Evolutionary conservation across 257 asterid genomes (phyloP), one percentile per base, ranked within the genome.

Genomic region (Solanum neorickii): DNA sequence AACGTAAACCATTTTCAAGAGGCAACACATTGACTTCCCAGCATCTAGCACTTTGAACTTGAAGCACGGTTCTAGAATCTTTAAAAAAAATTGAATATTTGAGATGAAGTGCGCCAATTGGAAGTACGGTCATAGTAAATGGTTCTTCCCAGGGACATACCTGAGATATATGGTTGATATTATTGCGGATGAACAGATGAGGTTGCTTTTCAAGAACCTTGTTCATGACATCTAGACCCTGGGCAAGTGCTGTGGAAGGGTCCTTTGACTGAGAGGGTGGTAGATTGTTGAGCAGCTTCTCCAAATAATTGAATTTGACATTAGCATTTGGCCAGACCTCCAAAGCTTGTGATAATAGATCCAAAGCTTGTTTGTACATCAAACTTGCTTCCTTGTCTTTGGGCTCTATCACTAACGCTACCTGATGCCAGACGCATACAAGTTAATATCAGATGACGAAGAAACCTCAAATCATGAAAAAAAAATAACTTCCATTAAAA

Each of bases 281-380:
- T 86, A 96, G 92, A 92, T 97, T 95, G 90, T 94, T 93, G 70
- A 97, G 98, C 90, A 97, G 94, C 95, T 97, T 97, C 92, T 97
- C 99, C 91, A 97, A 89, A 92, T 97, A 97, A 95, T 95, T 97
- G 90, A 97, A 97, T 90, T 97, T 97, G 87, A 97, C 99, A 91
- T 97, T 97, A 52, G 99, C 99, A 93, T 90, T 95, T 72, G 99
- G 98, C 99, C 99, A 97, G 92, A 97, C 99, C 89, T 97, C 99
- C 95, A 97, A 90, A 87, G 99, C 99, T 88, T 94, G 97, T 82
- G 99, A 95, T 72, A 97, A 92, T 89, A 97, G 98, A 90, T 96
- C 99, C 91, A 97, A 89, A 86, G 99, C 98, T 94, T 97, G 99
- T 89, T 95, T 95, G 93, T 95, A 97, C 99, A 97, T 96, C 66